Evolutionary conservation across 2,329 filamentous ascomycete genomes (phyloP).

Genomic region (Pyrenophora teres): DNA sequence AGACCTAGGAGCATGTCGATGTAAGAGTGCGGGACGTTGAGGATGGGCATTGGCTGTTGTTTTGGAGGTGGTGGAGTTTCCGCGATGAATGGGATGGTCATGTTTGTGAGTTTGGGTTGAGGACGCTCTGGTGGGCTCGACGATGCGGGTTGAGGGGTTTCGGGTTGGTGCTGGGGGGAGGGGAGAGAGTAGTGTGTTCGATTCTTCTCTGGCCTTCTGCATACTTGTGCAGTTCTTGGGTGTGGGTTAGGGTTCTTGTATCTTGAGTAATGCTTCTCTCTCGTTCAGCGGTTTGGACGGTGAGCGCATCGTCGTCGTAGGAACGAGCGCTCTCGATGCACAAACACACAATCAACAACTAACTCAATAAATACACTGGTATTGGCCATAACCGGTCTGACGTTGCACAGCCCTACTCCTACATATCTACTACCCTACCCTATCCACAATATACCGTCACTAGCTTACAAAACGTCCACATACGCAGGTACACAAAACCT

Average conservation of each 20-base stretch:
- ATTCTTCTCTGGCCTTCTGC: neutral
- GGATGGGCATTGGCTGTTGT: neutral
- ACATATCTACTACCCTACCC: neutral
- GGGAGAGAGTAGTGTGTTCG: neutral
- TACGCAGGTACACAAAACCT: conserved; percentile 5
- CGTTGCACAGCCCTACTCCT: neutral
- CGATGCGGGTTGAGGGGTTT: conserved; percentile 26
- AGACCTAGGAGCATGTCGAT: conserved; percentile 54
- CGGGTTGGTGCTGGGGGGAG: conserved; percentile 2
- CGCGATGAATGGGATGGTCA: neutral
- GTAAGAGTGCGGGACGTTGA: conserved; percentile 27
- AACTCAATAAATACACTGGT: neutral
- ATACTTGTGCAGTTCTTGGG: neutral
- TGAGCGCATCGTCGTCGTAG: neutral
- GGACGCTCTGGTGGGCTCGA: conserved; percentile 11
- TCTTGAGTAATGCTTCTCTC: neutral
- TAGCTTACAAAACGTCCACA: neutral
- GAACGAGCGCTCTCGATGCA: too few relatives aligned
- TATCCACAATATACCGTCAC: neutral
- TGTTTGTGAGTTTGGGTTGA: conserved; percentile 5
- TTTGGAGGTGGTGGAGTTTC: neutral
- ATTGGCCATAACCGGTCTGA: neutral
- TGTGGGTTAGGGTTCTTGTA: neutral
- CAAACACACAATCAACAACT: neutral
- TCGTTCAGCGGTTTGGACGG: neutral